phyloP scores from a whole-genome alignment of 768 basidiomycete species.

The Psilocybe sp. region DNA sequence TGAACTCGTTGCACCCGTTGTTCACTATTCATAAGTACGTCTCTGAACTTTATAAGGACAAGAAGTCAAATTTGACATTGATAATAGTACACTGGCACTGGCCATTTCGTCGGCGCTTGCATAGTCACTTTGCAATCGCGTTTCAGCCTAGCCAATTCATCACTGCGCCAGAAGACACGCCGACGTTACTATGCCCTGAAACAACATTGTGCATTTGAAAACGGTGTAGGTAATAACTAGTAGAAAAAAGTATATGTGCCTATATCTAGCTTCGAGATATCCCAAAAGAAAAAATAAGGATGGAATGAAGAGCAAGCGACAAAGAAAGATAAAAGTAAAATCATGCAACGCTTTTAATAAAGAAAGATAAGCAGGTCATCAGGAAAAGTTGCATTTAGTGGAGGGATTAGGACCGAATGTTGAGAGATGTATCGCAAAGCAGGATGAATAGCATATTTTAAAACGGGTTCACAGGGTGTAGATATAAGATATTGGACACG shows the following conservation, averaged over 20 bases:
- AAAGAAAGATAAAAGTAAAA: background rate
- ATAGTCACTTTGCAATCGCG: constrained; percentile 13
- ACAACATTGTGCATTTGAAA: too few species aligned
- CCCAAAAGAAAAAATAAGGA: too few species aligned
- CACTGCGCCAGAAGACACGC: too few species aligned
- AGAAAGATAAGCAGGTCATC: background rate
- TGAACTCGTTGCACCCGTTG: constrained; percentile 58
- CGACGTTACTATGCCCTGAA: too few species aligned
- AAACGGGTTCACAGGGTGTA: background rate
- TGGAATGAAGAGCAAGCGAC: background rate
- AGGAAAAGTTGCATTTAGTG: background rate
- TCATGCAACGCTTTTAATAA: background rate
- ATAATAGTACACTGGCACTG: constrained; percentile 46
- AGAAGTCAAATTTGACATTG: background rate
- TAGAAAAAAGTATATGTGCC: too few species aligned
- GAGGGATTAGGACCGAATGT: background rate
- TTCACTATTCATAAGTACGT: constrained; percentile 63
- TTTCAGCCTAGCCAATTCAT: too few species aligned
- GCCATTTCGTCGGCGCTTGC: constrained; percentile 45
- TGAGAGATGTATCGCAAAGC: background rate
- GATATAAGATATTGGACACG: background rate
- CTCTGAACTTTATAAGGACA: background rate
- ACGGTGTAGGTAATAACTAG: too few species aligned
- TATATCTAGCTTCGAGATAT: too few species aligned
- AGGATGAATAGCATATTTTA: background rate